phyloP scores from a whole-genome alignment of 768 basidiomycete genomes.

The Xerocomus brunneocitrinus region DNA sequence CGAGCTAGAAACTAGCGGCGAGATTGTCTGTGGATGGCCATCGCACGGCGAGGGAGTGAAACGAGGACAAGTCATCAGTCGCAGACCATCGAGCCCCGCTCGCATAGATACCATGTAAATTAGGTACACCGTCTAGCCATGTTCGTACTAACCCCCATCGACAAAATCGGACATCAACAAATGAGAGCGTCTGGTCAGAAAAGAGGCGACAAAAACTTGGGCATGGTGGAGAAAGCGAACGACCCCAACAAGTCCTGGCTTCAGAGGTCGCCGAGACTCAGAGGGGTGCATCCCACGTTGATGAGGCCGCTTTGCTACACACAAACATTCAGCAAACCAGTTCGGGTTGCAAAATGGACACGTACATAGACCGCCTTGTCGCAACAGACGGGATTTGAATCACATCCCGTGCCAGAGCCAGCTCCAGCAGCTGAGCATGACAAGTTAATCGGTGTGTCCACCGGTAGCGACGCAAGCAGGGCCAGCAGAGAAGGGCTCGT shows the following conservation, averaged over 20 bases:
- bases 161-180: constrained; percentile 23
- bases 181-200: constrained; percentile 21
- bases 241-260: constrained; percentile 6
- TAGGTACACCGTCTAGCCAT: constrained; percentile 3
- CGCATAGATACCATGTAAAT: constrained; percentile 13
- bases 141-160: not conserved
- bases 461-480: not conserved
- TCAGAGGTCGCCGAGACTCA: constrained; percentile 2
- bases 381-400: constrained; percentile 23
- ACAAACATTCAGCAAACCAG: not conserved
- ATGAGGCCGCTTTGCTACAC: constrained; percentile 19
- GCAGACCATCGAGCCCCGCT: constrained; percentile 9
- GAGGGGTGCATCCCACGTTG: constrained; percentile 24
- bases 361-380: constrained; percentile 15
- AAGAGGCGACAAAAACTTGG: constrained; percentile 11
- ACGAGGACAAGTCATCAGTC: constrained; percentile 9
- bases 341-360: not conserved
- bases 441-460: constrained; percentile 13
- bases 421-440: constrained; percentile 20
- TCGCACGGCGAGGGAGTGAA: constrained; percentile 24
- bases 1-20: not conserved
- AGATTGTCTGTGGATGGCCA: not conserved
- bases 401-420: constrained; percentile 21
- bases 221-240: constrained; percentile 19
- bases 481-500: constrained; percentile 5